Base-by-base conservation (phyloP, 768 basidiomycete species). In the Auriscalpium vulgare region DNA sequence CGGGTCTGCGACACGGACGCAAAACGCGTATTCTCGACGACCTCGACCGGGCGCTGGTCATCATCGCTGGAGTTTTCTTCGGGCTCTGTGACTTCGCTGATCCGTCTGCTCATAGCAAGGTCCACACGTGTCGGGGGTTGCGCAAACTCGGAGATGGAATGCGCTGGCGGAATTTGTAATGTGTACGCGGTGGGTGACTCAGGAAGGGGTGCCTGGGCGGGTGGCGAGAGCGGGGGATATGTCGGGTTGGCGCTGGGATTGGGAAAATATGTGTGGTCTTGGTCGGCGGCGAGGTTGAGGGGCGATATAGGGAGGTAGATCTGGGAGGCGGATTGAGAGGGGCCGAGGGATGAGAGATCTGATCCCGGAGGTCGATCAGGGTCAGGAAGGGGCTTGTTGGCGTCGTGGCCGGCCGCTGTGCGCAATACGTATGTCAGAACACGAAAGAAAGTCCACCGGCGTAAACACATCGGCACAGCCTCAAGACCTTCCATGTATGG, bases 261-360 rank as follows among this genome's bases (percentile, higher is more conserved):
- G 56, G 52, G 56, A 50, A 58, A 44, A 43, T 43, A 43, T 17
- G 40, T 7, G 4, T 43, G 40, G 40, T 43, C 40, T 13, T 50
- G 63, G 37, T 60, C 43, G 17, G 56, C 54, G 50, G 49, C 59
- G 40, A 45, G 52, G 35, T 37, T 57, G 60, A 54, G 23, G 29
- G 59, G 40, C 6, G 16, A 16, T 4, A 21, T 5, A 16, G 53
- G 54, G 49, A 65, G 55, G 47, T 70, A 69, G 50, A 77, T 73
- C 68, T 89, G 85, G 16, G 87, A 88, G 2, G 84, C 84, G 2
- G 85, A 87, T 59, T 88, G 87, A 7, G 87, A 88, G n/a, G 86
- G 87, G 0, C 82, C 79, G 59, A 88, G 71, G 1, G 85, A 87
- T n/a, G 81, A 82, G 13, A 78, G 66, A 66, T 84, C 81, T 53